Conservation (phyloP, 176 grass and related monocot genomes). For the Echinochloa phyllopogon region DNA sequence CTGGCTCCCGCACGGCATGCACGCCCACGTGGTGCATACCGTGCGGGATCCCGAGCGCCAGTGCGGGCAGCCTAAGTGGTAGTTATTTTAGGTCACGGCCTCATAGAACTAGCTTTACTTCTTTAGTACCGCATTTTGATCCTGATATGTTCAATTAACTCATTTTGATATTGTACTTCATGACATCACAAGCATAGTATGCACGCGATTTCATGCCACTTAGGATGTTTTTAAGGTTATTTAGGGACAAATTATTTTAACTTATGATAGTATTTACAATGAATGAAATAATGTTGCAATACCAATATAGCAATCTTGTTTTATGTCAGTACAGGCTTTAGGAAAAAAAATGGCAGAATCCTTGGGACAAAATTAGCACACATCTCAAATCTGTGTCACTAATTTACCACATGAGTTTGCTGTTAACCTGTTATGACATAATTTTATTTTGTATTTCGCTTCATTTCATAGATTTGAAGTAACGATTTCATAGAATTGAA, state of each 20-base stretch:
- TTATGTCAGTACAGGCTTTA: background rate
- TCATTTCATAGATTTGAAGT: conserved; percentile 10
- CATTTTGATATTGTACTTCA: background rate
- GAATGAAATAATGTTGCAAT: background rate
- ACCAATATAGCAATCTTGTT: background rate
- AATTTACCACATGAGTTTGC: background rate
- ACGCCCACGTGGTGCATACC: too few relatives aligned
- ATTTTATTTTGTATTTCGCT: background rate
- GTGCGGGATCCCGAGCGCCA: too few relatives aligned
- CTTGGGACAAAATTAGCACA: conserved; percentile 5
- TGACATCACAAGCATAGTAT: background rate
- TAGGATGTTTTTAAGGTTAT: background rate
- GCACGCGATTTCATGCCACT: background rate
- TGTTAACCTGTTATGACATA: conserved; percentile 5
- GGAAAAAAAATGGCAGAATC: background rate
- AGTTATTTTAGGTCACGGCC: background rate
- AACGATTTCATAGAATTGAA: background rate
- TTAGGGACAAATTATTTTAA: background rate
- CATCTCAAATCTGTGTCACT: background rate
- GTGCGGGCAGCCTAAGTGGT: too few relatives aligned
- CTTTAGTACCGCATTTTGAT: background rate
- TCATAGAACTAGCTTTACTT: background rate
- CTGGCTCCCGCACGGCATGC: too few relatives aligned
- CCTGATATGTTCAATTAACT: background rate
- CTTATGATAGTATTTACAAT: background rate